These are phyloP conservation scores for Musa troglodytarum DNA, from an alignment of 176 grass and related monocot species.

Conservation along the genomic window DNA sequence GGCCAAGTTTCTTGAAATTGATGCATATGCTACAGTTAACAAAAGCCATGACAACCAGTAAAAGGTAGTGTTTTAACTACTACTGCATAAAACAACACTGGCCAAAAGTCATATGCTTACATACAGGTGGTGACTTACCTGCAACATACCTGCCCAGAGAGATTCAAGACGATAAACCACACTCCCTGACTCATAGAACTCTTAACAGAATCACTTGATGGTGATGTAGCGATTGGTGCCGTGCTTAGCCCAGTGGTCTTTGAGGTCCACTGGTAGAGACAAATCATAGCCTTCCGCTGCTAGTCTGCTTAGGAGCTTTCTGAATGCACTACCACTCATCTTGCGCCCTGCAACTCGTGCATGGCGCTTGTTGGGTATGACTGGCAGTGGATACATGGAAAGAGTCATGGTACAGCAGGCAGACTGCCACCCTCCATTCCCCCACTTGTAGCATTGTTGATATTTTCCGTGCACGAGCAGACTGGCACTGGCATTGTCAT, in stretches of 20 bases:
- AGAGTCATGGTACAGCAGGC: conserved; percentile 26
- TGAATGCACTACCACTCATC: conserved; percentile 35
- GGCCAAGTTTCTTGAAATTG: too few relatives aligned
- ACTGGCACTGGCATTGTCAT: conserved; percentile 20
- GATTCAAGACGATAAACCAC: not conserved
- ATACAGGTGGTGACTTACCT: not conserved
- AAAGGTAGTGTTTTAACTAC: not conserved
- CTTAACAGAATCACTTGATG: conserved; percentile 35
- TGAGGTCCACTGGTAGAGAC: conserved; percentile 25
- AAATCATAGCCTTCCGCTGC: conserved; percentile 31
- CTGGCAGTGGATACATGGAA: conserved; percentile 23
- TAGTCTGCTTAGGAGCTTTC: conserved; percentile 19
- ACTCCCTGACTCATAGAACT: conserved; percentile 38
- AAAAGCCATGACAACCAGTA: not conserved
- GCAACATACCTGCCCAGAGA: not conserved
- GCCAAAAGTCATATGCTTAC: not conserved
- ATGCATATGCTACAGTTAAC: not conserved
- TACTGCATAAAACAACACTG: not conserved
- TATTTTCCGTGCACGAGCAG: conserved; percentile 28
- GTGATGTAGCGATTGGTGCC: conserved; percentile 35
- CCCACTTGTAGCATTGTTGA: conserved; percentile 35
- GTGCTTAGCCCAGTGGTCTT: conserved; percentile 36
- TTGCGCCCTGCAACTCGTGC: conserved; percentile 24
- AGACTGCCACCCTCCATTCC: conserved; percentile 30
- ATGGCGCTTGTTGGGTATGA: conserved; percentile 28